These are phyloP conservation scores for Debaryomyces tyrocola DNA, from an alignment of 805 yeast species.

Conservation along the genomic window DNA sequence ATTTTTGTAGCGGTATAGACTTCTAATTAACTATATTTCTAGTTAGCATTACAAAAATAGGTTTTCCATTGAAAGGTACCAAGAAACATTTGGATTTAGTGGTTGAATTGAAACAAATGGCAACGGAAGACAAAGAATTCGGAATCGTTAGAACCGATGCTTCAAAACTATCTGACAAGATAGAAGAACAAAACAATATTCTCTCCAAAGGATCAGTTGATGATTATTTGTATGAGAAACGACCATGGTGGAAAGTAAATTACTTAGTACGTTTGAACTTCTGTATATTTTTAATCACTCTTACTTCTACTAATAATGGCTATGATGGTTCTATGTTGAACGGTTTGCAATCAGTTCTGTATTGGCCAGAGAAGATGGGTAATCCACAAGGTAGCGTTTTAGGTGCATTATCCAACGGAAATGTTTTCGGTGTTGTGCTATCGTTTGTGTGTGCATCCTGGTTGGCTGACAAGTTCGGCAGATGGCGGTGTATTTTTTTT, in stretches of 20 bases:
- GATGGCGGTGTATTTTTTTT: conserved; percentile 28
- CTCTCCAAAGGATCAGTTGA: too few species aligned
- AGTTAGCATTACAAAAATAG: too few species aligned
- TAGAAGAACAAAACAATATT: too few species aligned
- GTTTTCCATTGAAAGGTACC: too few species aligned
- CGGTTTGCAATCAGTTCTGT: conserved; percentile 46
- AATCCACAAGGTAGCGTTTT: conserved; percentile 37
- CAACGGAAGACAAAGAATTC: too few species aligned
- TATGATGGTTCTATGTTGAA: conserved; percentile 53
- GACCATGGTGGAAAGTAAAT: conserved; percentile 32
- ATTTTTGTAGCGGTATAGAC: too few species aligned
- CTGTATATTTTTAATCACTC: conserved; percentile 39
- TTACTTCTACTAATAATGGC: conserved; percentile 50
- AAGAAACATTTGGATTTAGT: too few species aligned
- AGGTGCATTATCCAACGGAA: conserved; percentile 44
- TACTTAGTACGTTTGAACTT: conserved; percentile 39
- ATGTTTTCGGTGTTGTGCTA: conserved; percentile 38
- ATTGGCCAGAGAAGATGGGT: conserved; percentile 42
- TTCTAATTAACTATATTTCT: too few species aligned
- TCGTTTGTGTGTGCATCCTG: conserved; percentile 17
- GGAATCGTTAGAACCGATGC: too few species aligned
- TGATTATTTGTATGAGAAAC: too few species aligned
- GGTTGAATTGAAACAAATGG: too few species aligned
- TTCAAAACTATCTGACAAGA: too few species aligned
- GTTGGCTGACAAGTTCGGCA: conserved; percentile 40